A percentile compares a stretch with the other conserved stretches of the same genome.
Conservation (phyloP, 129 eudicot species). For the Tagetes patula region DNA sequence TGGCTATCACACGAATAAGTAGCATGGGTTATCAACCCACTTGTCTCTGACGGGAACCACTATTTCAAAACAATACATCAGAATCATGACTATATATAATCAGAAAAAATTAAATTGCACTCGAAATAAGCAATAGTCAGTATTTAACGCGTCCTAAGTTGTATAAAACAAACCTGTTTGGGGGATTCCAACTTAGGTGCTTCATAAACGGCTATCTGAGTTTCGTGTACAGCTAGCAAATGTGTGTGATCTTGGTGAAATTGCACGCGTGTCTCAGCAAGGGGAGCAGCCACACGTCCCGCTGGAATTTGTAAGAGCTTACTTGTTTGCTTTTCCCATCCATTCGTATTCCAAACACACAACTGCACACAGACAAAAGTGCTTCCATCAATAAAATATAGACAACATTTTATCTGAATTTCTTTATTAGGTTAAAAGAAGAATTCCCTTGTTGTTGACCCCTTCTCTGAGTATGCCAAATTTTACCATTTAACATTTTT, state of each 20-base stretch:
- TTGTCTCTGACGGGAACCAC: conserved; percentile 84
- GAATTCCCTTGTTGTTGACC: neutral
- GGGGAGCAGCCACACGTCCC: conserved; percentile 40
- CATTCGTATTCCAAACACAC: conserved; percentile 45
- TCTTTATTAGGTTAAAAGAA: neutral
- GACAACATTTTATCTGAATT: neutral
- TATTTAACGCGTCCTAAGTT: neutral
- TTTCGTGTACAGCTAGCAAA: conserved; percentile 53
- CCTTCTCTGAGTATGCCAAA: neutral
- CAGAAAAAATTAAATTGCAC: neutral
- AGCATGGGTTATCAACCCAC: conserved; percentile 80
- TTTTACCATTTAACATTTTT: neutral
- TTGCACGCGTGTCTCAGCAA: conserved; percentile 39
- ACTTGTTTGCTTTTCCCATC: conserved; percentile 53
- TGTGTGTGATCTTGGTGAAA: conserved; percentile 46
- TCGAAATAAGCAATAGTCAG: neutral
- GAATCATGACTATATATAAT: neutral
- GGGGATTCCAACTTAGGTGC: conserved; percentile 43
- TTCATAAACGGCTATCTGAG: conserved; percentile 58
- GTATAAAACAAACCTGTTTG: conserved; percentile 43
- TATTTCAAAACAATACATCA: conserved; percentile 23
- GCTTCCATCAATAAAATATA: neutral
- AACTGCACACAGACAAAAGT: conserved; percentile 31
- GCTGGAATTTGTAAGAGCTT: conserved; percentile 38
- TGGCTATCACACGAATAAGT: conserved; percentile 88